Conservation (phyloP, 73 alveolate genomes). For the Paramecium tetraurelia region DNA sequence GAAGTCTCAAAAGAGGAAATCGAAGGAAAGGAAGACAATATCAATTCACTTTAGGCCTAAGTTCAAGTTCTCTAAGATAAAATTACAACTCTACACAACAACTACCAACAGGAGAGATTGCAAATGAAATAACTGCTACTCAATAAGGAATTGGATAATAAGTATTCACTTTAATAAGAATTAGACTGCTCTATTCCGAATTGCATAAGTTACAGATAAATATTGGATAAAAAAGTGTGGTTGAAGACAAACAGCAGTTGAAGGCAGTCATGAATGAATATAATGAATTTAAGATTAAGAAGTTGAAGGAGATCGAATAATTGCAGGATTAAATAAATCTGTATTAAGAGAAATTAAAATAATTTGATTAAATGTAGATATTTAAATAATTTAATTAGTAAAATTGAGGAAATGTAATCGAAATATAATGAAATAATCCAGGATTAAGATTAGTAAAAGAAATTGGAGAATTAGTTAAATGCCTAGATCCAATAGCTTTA, state of each 20-base stretch:
- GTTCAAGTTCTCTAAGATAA: neutral
- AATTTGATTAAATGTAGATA: neutral
- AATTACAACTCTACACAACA: neutral
- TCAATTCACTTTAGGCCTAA: neutral
- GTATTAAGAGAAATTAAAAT: neutral
- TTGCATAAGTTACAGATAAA: neutral
- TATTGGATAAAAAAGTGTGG: neutral
- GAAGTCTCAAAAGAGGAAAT: neutral
- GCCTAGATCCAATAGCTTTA: neutral
- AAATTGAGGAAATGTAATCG: neutral
- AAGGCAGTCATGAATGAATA: neutral
- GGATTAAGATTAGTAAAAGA: neutral
- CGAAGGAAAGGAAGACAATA: neutral
- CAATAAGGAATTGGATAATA: neutral
- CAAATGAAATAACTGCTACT: neutral
- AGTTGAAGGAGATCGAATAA: neutral
- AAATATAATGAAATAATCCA: neutral
- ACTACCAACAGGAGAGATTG: neutral
- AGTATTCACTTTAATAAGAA: neutral
- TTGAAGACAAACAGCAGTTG: neutral
- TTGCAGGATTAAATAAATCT: neutral
- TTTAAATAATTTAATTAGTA: neutral
- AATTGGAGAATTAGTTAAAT: neutral
- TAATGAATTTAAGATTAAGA: neutral
- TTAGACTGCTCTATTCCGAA: neutral